Evolutionary conservation across 2,329 filamentous ascomycete species (phyloP).

Genomic region (Chaetomium sp.): DNA sequence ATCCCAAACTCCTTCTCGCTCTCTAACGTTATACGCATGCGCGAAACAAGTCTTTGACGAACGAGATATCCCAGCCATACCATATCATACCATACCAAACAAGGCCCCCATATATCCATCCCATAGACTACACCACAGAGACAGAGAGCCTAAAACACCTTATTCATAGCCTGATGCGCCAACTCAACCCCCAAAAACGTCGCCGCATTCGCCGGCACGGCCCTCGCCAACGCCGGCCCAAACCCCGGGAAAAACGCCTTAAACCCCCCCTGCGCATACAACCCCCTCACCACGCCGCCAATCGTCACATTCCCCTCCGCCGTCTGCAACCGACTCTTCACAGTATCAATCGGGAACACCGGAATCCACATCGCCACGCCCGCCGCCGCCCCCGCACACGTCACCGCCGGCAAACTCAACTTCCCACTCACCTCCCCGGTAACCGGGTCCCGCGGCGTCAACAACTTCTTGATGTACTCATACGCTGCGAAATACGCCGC

Average conservation of each 20-base stretch:
- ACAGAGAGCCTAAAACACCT: constrained; percentile 45
- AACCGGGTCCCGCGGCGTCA: constrained; percentile 75
- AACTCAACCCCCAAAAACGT: constrained; percentile 85
- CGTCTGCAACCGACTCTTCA: constrained; percentile 91
- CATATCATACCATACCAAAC: background rate
- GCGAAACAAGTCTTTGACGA: background rate
- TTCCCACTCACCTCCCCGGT: constrained; percentile 68
- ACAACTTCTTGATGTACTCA: constrained; percentile 82
- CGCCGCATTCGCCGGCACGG: constrained; percentile 92
- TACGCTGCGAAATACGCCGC: constrained; percentile 97
- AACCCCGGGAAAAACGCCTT: constrained; percentile 97
- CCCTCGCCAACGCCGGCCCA: constrained; percentile 83
- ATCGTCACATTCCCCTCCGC: constrained; percentile 80
- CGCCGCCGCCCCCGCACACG: constrained; percentile 79
- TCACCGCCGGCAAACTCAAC: constrained; percentile 74
- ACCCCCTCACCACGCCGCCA: constrained; percentile 66
- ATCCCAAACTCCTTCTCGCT: constrained; percentile 9
- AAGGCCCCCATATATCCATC: background rate
- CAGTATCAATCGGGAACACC: constrained; percentile 93
- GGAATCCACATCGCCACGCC: constrained; percentile 99
- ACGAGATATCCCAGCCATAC: constrained; percentile 7
- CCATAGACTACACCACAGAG: no score
- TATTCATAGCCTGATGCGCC: constrained; percentile 76
- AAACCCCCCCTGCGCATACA: constrained; percentile 77
- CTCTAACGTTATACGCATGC: background rate